Evolutionary conservation across 345 rosid genomes (phyloP).

Genomic region (Raphanus raphanistrum): DNA sequence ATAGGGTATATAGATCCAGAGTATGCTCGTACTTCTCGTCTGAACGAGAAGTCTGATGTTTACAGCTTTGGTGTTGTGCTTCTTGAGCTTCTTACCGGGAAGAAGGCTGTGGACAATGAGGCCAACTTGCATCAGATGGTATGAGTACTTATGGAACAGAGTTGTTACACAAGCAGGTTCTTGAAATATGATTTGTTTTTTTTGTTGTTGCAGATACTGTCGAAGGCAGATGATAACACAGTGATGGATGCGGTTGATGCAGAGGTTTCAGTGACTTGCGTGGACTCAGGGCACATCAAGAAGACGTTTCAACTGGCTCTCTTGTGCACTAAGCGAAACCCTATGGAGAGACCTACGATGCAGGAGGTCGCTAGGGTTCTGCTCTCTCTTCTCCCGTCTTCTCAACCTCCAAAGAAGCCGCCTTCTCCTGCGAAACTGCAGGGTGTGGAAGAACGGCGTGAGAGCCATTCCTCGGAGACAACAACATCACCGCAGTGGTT

Average conservation of each 20-base stretch:
- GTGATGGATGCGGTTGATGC: slow-evolving; percentile 94
- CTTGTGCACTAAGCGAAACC: slow-evolving; percentile 70
- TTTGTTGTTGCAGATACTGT: slow-evolving; percentile 80
- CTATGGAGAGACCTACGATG: slow-evolving; percentile 88
- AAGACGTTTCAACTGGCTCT: slow-evolving; percentile 85
- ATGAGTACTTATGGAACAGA: not conserved
- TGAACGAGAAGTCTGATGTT: slow-evolving; percentile 90
- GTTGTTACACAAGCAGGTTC: not conserved
- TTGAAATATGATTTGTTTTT: too few relatives aligned
- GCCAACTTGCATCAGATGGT: slow-evolving; percentile 92
- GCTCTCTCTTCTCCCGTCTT: slow-evolving; percentile 63
- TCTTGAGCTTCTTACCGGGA: slow-evolving; percentile 92
- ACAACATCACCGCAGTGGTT: slow-evolving; percentile 60
- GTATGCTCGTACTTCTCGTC: slow-evolving; percentile 86
- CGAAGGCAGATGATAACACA: slow-evolving; percentile 69
- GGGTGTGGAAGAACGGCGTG: slow-evolving; percentile 19
- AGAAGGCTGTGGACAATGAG: slow-evolving; percentile 92
- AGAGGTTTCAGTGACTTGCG: slow-evolving; percentile 83
- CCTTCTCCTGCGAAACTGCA: slow-evolving; percentile 38
- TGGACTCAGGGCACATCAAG: slow-evolving; percentile 57
- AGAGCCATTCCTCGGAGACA: slow-evolving; percentile 28
- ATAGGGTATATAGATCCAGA: slow-evolving; percentile 98
- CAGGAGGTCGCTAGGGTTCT: slow-evolving; percentile 78
- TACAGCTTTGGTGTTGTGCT: slow-evolving; percentile 97
- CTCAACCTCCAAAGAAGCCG: slow-evolving; percentile 44